Evolutionary conservation across 1,284 basidiomycete genomes (phyloP), one percentile per base, ranked within the genome.

Genomic region (Ganoderma boninense): DNA sequence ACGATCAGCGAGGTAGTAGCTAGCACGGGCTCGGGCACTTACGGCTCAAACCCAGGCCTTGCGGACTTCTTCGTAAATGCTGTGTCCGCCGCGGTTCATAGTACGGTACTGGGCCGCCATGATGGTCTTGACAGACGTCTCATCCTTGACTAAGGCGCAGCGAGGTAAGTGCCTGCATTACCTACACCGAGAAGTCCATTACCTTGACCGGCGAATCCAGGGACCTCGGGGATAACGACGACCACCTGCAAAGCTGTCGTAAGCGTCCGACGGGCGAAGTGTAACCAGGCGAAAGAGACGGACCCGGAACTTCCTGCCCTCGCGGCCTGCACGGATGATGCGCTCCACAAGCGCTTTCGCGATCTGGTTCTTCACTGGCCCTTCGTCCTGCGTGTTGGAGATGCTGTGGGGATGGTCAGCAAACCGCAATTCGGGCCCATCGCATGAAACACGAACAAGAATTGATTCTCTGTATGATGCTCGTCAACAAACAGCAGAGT

Each of bases 61-160:
- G 62, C 92, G 86, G 62, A 98, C 87, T 77, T 90, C 85, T 77
- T 97, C 95, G 74, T 95, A 96, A 77, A 97, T 96, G 71, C 93
- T 95, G 71, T 88, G 84, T 0, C 94, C 95, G 4, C 96, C 96
- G 43, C 96, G 89, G 78, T 95, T 96, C 74, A 98, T 97, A 0
- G 94, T 94, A 62, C 93, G 86, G 78, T 93, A 95, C 77, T 95
- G 93, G 0, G 88, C 93, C 3, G 89, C 93, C 89, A 97, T 91
- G 79, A 97, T 96, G 14, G 83, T 90, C 84, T 95, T 94, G 72
- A 96, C 77, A 10, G 92, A 84, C 23, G 86, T 81, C 75, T 94
- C 88, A 35, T 83, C 85, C 79, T 94, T 92, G 74, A 98, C 87
- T 79, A 23, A 11, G 95, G 89, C 8, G 1, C 56, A 23, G 20